Evolutionary conservation across 495 filamentous ascomycete genomes (phyloP), one percentile per base, ranked within the genome.

Genomic region (Podospora anserina): DNA sequence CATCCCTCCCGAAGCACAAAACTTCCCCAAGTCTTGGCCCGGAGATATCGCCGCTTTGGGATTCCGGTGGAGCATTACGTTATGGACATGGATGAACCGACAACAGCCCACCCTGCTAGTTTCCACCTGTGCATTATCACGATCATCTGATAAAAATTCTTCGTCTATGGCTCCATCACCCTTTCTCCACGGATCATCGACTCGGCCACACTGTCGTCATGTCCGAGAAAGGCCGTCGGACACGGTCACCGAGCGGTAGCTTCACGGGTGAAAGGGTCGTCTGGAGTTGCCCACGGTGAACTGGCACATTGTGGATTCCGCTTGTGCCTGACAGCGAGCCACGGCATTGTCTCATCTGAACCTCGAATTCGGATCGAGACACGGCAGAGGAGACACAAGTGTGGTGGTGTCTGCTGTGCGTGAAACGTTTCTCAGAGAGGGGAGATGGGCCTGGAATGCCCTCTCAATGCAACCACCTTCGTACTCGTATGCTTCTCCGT

Each of bases 131-230:
- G 70, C 68, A 66, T 72, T 72, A 72, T 72, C 70, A 62, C 39
- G 70, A 72, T 72, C 63, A 72, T 72, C 70, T 65, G 70, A 72
- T 72, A 72, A 72, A 72, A 68, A 49, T 13, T 49, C 39, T 49
- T 49, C 13, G 39, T 49, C 4, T 23, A 1, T 23, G 39, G 39
- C 39, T 49, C 39, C 39, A 49, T 49, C 39, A 13, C 15, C 15
- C 39, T 49, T 49, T 49, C 39, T 49, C 39, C 39, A 49, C 59
- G 32, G 59, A 61, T 63, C 27, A n/a, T 44, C 61, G 28, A 44
- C 28, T 19, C 28, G 6, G 20, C 60, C 63, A 16, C 64, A 30
- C 64, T 16, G 39, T 68, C 63, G 63, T n/a, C 27, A 19, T 3
- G 20, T 19, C 23, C 28, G 32, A 44, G 60, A 2, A 32, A 16